phyloP scores from a whole-genome alignment of 768 basidiomycete species.

The Phanerochaete sordida region DNA sequence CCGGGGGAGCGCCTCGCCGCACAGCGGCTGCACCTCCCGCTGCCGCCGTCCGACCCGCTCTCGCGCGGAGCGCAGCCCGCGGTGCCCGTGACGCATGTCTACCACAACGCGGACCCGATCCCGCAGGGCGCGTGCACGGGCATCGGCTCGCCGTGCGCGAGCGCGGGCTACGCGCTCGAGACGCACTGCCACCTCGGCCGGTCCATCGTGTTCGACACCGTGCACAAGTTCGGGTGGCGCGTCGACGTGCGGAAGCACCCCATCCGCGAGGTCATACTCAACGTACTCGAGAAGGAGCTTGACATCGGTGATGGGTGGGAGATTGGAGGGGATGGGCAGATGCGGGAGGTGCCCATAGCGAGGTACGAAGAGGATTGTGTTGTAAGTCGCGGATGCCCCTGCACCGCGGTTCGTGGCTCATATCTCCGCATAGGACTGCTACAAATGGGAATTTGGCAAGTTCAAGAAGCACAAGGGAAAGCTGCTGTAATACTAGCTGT shows the following conservation, averaged over 20 bases:
- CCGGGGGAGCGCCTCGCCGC: slow-evolving; percentile 65
- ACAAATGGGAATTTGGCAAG: slow-evolving; percentile 69
- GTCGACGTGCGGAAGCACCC: slow-evolving; percentile 54
- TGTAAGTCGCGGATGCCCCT: too few species aligned
- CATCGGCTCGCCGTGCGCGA: slow-evolving; percentile 46
- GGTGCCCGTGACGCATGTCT: slow-evolving; percentile 40
- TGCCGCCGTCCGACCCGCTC: slow-evolving; percentile 36
- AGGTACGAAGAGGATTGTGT: slow-evolving; percentile 62
- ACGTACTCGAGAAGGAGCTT: slow-evolving; percentile 48
- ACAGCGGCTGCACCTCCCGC: slow-evolving; percentile 56
- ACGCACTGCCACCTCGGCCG: slow-evolving; percentile 60
- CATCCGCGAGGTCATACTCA: slow-evolving; percentile 51
- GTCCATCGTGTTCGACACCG: slow-evolving; percentile 65
- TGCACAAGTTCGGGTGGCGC: slow-evolving; percentile 57
- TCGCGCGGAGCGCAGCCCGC: neutral
- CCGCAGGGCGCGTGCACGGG: slow-evolving; percentile 58
- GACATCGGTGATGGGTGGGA: slow-evolving; percentile 41
- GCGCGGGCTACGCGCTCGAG: slow-evolving; percentile 65
- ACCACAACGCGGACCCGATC: slow-evolving; percentile 71
- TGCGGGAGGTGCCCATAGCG: slow-evolving; percentile 52
- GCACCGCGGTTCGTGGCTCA: too few species aligned
- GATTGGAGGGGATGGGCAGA: slow-evolving; percentile 31
- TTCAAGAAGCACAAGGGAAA: slow-evolving; percentile 29
- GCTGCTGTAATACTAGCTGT: slow-evolving; percentile 6
- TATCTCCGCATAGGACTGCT: slow-evolving; percentile 55